Evolutionary conservation across 2,329 filamentous ascomycete genomes (phyloP).

Genomic region (Colletotrichum tofieldiae): DNA sequence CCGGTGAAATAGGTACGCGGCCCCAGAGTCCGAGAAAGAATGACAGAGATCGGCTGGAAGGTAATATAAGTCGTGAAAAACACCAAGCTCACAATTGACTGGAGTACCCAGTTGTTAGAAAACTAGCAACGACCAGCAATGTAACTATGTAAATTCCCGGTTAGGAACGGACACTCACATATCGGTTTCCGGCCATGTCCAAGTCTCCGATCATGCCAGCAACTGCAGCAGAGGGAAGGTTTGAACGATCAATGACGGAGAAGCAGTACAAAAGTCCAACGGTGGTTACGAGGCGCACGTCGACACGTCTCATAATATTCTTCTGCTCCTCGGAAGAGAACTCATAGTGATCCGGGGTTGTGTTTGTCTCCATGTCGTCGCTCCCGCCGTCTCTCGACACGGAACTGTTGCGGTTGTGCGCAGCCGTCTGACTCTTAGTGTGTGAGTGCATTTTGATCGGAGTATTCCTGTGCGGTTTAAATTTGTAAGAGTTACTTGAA

Average conservation of each 20-base stretch:
- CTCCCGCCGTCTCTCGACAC: not conserved
- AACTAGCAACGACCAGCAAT: not conserved
- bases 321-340: constrained; percentile 8
- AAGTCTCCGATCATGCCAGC: constrained; percentile 43
- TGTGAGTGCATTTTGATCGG: not conserved
- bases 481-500: not conserved
- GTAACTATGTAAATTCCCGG: not conserved
- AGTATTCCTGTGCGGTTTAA: not conserved
- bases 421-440: not conserved
- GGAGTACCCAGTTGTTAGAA: not conserved
- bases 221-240: constrained; percentile 42
- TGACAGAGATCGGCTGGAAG: constrained; percentile 45
- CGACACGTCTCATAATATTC: constrained; percentile 46
- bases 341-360: not conserved
- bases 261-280: constrained; percentile 46
- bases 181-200: constrained; percentile 40
- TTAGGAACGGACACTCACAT: constrained; percentile 21
- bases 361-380: not conserved
- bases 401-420: not conserved
- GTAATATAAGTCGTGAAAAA: constrained; percentile 47
- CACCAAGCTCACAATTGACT: constrained; percentile 43
- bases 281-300: constrained; percentile 52
- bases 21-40: constrained; percentile 45
- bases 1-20: constrained; percentile 45
- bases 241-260: constrained; percentile 45